phyloP scores from a whole-genome alignment of 2,329 filamentous ascomycete species.

The Xylogone sp. region DNA sequence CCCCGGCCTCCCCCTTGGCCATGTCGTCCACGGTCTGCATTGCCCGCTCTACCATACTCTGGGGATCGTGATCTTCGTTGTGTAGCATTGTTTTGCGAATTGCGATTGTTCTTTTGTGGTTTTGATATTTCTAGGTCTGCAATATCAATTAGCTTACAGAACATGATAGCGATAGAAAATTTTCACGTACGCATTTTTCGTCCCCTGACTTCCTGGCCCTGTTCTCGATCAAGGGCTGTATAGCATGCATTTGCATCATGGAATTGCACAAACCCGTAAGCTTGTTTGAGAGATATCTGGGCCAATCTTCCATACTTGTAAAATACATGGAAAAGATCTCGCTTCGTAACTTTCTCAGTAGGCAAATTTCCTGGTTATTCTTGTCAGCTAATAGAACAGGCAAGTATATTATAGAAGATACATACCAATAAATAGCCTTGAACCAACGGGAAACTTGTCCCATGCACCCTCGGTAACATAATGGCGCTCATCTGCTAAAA shows the following conservation, averaged over 20 bases:
- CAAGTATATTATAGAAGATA: constrained; percentile 13
- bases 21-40: constrained; percentile 38
- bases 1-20: constrained; percentile 15
- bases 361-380: constrained; percentile 72
- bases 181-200: constrained; percentile 80
- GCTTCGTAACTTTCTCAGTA: constrained; percentile 88
- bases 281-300: constrained; percentile 94
- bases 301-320: constrained; percentile 80
- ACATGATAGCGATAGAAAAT: background rate
- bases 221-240: constrained; percentile 70
- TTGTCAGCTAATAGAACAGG: constrained; percentile 23
- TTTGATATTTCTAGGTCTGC: constrained; percentile 87
- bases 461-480: constrained; percentile 77
- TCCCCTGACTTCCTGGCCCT: constrained; percentile 79
- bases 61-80: constrained; percentile 58
- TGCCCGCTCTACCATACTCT: constrained; percentile 42
- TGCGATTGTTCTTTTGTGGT: constrained; percentile 74
- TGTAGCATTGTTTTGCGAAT: constrained; percentile 29
- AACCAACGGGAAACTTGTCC: constrained; percentile 76
- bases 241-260: constrained; percentile 71
- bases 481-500: constrained; percentile 67
- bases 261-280: constrained; percentile 96
- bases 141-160: constrained; percentile 25
- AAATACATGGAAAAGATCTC: constrained; percentile 90
- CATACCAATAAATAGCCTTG: constrained; percentile 77